Conservation (phyloP, 768 basidiomycete genomes). For the Lactarius quietus region DNA sequence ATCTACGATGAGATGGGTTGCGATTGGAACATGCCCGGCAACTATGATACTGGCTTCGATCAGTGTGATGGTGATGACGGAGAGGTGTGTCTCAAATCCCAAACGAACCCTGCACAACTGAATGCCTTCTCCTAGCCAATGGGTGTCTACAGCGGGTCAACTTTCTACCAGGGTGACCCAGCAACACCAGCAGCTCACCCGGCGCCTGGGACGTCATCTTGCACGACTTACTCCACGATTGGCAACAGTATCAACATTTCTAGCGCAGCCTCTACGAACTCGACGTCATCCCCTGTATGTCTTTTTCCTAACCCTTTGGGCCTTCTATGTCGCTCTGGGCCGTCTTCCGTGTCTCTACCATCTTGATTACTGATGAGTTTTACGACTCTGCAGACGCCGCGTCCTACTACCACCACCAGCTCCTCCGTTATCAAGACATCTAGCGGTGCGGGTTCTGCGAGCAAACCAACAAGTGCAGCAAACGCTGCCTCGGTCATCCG, state of each 20-base stretch:
- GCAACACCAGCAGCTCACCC: conserved; percentile 55
- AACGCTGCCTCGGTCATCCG: not conserved
- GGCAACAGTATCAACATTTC: conserved; percentile 38
- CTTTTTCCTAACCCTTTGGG: not conserved
- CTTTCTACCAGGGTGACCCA: conserved; percentile 61
- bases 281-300: conserved; percentile 12
- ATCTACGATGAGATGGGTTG: conserved; percentile 57
- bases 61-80: conserved; percentile 50
- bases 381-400: not conserved
- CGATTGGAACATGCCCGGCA: conserved; percentile 57
- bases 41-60: conserved; percentile 41
- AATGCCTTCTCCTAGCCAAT: conserved; percentile 42
- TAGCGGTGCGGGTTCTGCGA: not conserved
- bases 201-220: conserved; percentile 55
- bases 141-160: conserved; percentile 66
- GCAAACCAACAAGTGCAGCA: not conserved
- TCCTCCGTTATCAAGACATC: not conserved
- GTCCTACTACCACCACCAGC: not conserved
- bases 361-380: not conserved
- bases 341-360: not conserved
- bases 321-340: not conserved
- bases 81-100: conserved; percentile 35
- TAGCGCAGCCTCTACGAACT: not conserved
- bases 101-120: not conserved
- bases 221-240: conserved; percentile 50